A percentile compares a stretch with the other conserved stretches of the same genome.
phyloP scores from a whole-genome alignment of 108 stramenopile genomes.

The Cyclotella choctawhatcheeana region DNA sequence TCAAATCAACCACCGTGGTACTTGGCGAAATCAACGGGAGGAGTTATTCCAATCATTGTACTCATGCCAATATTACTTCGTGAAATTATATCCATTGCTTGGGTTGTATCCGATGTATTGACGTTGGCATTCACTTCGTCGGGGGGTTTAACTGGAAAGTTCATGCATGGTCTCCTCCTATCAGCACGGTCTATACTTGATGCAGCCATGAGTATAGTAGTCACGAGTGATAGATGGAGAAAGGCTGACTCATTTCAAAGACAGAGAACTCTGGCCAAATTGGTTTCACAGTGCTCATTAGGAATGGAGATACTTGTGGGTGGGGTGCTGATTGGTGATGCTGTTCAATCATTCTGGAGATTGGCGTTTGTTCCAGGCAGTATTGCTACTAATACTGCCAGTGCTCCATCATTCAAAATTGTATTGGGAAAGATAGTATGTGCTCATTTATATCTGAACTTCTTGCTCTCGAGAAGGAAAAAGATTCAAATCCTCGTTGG shows the following conservation, averaged over 20 bases:
- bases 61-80: conserved; percentile 68
- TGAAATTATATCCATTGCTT: conserved; percentile 65
- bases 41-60: conserved; percentile 43
- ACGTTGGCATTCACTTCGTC: conserved; percentile 37
- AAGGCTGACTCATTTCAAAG: conserved; percentile 67
- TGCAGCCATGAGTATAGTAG: conserved; percentile 73
- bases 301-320: conserved; percentile 69
- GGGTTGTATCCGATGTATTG: conserved; percentile 75
- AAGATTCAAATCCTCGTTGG: conserved; percentile 54
- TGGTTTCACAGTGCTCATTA: conserved; percentile 65
- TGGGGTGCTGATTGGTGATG: conserved; percentile 59
- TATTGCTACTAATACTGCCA: not conserved
- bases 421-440: conserved; percentile 52
- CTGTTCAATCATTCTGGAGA: conserved; percentile 46
- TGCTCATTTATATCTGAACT: conserved; percentile 77
- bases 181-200: conserved; percentile 51
- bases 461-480: conserved; percentile 61
- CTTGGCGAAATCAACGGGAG: conserved; percentile 33
- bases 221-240: conserved; percentile 64
- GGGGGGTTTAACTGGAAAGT: conserved; percentile 16
- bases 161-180: conserved; percentile 31
- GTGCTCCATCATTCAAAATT: conserved; percentile 42
- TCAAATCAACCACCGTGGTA: conserved; percentile 47
- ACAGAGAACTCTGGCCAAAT: conserved; percentile 68
- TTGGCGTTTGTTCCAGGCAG: conserved; percentile 14